Evolutionary conservation across 2,329 filamentous ascomycete genomes (phyloP), one percentile per base, ranked within the genome.

Genomic region (Lachnellula arida): DNA sequence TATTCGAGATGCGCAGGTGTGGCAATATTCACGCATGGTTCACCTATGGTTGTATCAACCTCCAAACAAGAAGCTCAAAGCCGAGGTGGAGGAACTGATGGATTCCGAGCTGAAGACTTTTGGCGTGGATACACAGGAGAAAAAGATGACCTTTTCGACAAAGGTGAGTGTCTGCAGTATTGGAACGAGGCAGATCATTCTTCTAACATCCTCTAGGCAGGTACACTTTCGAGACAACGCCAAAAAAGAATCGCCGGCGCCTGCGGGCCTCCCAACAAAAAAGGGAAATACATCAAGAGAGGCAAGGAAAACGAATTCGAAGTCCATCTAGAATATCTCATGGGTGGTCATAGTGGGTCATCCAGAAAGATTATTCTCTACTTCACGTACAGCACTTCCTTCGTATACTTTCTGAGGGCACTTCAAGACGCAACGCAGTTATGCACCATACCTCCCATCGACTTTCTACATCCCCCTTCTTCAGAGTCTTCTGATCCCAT

Each of bases 361-460:
- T 15, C 22, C 5, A 34, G 49, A 4, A 35, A 19, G 5, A 14
- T 17, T 1, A 28, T 19, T 25, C 32, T 59, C 23, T 48, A 44
- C 28, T 46, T 56, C 11, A 14, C n/a, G 14, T 51, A 48, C 17
- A 35, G 34, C 34, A 46, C 54, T 15, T 44, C 53, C 11, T 61
- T 61, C 23, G 5, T 53, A 4, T 46, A 49, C 4, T 53, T 61
- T 28, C 54, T 57, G 15, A 44, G 44, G 5, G 40, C 39, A 6
- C 49, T 61, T 12, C 57, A 47, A 46, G 49, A 58, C 14, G 51
- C 34, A 34, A 61, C 57, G 9, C 15, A 44, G 15, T 32, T 51
- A 19, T 56, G 54, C 39, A 46, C 32, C 14, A 61, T 59, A 12
- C 54, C 57, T 34, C 54, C 53, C 40, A 40, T 39, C n/a, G 17